A percentile compares a stretch with the other conserved stretches of the same genome.
These are phyloP conservation scores for Pseudoturritis turrita DNA, from an alignment of 345 rosid genomes.

Conservation along the genomic window DNA sequence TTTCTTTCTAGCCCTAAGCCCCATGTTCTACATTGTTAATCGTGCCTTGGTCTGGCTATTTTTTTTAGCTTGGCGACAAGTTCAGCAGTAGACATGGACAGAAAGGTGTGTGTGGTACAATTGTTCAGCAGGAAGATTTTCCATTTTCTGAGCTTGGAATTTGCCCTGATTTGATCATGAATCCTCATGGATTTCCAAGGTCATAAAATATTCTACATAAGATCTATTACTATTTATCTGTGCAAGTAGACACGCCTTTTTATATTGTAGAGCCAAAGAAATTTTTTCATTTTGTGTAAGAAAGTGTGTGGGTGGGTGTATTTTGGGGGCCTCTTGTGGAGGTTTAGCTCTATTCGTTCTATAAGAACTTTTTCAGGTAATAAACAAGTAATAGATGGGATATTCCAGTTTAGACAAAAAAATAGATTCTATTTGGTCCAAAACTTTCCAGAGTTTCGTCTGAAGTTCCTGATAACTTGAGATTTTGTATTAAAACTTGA, in stretches of 20 bases:
- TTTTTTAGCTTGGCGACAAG: constrained; percentile 79
- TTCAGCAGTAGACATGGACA: constrained; percentile 99
- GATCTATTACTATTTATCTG: neutral
- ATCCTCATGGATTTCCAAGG: constrained; percentile 99
- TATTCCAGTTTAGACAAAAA: no score
- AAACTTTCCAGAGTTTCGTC: neutral
- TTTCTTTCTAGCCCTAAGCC: constrained; percentile 3
- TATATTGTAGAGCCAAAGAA: neutral
- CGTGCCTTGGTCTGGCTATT: neutral
- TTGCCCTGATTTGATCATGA: constrained; percentile 96
- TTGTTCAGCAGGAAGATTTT: constrained; percentile 91
- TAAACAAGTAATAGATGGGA: no score
- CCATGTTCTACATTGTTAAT: constrained; percentile 4
- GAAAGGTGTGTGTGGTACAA: constrained; percentile 97
- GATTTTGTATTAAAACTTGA: neutral
- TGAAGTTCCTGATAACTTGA: neutral
- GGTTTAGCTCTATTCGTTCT: neutral
- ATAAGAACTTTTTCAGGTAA: neutral
- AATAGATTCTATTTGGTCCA: neutral
- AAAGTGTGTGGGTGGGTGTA: neutral
- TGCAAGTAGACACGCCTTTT: constrained; percentile 4
- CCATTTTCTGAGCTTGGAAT: constrained; percentile 97
- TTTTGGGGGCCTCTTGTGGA: neutral
- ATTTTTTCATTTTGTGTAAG: neutral
- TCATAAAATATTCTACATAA: constrained; percentile 19